Evolutionary conservation across 768 basidiomycete genomes (phyloP).

Genomic region (Dioszegia hungarica): DNA sequence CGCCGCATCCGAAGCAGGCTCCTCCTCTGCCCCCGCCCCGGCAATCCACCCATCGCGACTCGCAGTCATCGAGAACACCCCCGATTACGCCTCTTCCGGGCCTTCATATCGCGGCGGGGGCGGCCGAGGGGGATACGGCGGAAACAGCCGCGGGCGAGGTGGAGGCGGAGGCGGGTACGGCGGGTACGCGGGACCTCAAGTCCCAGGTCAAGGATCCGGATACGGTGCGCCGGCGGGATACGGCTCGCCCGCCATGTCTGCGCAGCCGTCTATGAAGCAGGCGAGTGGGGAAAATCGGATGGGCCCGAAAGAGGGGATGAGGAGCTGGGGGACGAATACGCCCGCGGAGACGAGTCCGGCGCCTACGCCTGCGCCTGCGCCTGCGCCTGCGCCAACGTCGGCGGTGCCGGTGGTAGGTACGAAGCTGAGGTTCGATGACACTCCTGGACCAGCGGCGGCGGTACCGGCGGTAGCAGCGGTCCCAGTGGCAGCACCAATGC

Average conservation of each 20-base stretch:
- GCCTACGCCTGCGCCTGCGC: not conserved
- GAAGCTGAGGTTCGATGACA: no score
- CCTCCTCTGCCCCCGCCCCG: slow-evolving; percentile 48
- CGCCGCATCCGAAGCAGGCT: slow-evolving; percentile 13
- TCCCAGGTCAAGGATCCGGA: slow-evolving; percentile 36
- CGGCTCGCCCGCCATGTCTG: slow-evolving; percentile 28
- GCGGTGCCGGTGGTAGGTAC: no score
- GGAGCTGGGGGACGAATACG: slow-evolving; percentile 32
- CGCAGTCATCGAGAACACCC: slow-evolving; percentile 28
- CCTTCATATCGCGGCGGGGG: slow-evolving; percentile 19
- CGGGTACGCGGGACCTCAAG: slow-evolving; percentile 14
- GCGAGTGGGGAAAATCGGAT: slow-evolving; percentile 27
- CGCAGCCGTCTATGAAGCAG: slow-evolving; percentile 15
- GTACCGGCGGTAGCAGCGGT: no score
- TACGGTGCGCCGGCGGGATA: slow-evolving; percentile 50
- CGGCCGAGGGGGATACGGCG: slow-evolving; percentile 6
- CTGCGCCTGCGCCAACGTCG: no score
- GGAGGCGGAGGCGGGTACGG: slow-evolving; percentile 42
- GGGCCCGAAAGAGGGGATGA: slow-evolving; percentile 24
- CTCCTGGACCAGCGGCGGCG: no score
- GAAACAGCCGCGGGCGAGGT: slow-evolving; percentile 25
- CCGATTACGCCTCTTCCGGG: slow-evolving; percentile 4
- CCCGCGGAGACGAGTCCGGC: slow-evolving; percentile 6
- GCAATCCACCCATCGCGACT: slow-evolving; percentile 54
- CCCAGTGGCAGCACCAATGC: no score